A percentile compares a stretch with the other conserved stretches of the same genome.
Conservation (phyloP, 306 rosid genomes). For the Ammopiptanthus mongolicus region DNA sequence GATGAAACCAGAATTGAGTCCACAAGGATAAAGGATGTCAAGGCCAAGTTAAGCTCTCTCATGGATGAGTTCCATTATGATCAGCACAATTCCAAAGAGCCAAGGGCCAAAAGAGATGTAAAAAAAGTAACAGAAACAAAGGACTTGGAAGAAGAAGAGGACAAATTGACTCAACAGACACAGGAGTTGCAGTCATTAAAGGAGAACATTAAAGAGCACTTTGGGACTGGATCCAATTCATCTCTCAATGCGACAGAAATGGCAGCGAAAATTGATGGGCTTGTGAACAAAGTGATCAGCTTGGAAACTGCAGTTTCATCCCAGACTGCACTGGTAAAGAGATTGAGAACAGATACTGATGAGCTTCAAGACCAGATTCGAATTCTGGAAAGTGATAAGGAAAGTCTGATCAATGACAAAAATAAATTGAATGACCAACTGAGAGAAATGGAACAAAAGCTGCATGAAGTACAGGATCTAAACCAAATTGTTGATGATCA, state of each 20-base stretch:
- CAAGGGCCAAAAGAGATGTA: slow-evolving; percentile 16
- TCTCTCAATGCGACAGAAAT: slow-evolving; percentile 64
- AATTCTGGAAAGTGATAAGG: slow-evolving; percentile 63
- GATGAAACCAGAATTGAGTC: slow-evolving; percentile 60
- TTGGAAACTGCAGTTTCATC: slow-evolving; percentile 79
- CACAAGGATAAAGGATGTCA: slow-evolving; percentile 44
- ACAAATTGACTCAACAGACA: slow-evolving; percentile 25
- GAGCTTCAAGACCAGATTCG: slow-evolving; percentile 62
- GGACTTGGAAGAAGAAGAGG: slow-evolving; percentile 26
- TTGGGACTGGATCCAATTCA: slow-evolving; percentile 33
- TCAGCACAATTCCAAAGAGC: slow-evolving; percentile 19
- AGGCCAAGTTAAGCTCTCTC: slow-evolving; percentile 53
- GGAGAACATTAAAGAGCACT: slow-evolving; percentile 52
- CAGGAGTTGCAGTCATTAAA: slow-evolving; percentile 42
- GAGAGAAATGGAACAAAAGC: slow-evolving; percentile 60
- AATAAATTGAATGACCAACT: slow-evolving; percentile 42
- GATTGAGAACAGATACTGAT: slow-evolving; percentile 60
- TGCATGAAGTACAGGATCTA: slow-evolving; percentile 48
- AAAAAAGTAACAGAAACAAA: not conserved
- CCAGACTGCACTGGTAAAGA: slow-evolving; percentile 61
- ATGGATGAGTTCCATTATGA: slow-evolving; percentile 40
- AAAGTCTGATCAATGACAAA: slow-evolving; percentile 41
- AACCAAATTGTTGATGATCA: slow-evolving; percentile 45
- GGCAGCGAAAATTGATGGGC: slow-evolving; percentile 84
- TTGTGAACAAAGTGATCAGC: slow-evolving; percentile 67